Conservation (phyloP, 331 rosid species). For the Malus hybrid region DNA sequence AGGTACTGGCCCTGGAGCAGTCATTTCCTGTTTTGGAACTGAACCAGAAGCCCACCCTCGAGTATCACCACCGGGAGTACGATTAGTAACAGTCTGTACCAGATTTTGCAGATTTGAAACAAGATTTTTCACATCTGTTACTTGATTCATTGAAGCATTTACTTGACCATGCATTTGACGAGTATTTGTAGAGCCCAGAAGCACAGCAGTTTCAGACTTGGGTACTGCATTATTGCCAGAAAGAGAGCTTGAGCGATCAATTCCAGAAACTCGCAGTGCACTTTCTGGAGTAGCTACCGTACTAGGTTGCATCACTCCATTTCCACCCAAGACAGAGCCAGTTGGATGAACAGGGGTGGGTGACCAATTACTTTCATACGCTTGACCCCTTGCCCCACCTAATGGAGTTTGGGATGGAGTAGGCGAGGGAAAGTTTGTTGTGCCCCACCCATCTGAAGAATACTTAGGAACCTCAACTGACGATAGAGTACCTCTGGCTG, state of each 20-base stretch:
- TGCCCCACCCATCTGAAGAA: slow-evolving; percentile 56
- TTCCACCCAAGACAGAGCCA: slow-evolving; percentile 33
- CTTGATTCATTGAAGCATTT: slow-evolving; percentile 24
- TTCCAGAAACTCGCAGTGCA: slow-evolving; percentile 25
- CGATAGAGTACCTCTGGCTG: slow-evolving; percentile 33
- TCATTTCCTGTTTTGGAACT: slow-evolving; percentile 39
- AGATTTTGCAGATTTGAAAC: slow-evolving; percentile 57
- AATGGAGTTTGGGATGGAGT: slow-evolving; percentile 63
- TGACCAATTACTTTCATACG: slow-evolving; percentile 57
- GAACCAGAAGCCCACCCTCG: slow-evolving; percentile 56
- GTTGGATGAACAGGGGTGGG: slow-evolving; percentile 38
- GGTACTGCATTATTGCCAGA: slow-evolving; percentile 24
- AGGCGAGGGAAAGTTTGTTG: slow-evolving; percentile 89
- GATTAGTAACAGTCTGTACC: slow-evolving; percentile 37
- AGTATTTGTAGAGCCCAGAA: slow-evolving; percentile 24
- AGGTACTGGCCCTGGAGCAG: slow-evolving; percentile 14
- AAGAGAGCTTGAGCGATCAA: slow-evolving; percentile 25
- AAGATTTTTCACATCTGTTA: slow-evolving; percentile 39
- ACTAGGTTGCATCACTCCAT: slow-evolving; percentile 39
- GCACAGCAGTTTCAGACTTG: slow-evolving; percentile 20
- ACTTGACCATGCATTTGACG: slow-evolving; percentile 42
- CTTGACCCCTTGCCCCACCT: slow-evolving; percentile 42
- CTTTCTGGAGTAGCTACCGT: slow-evolving; percentile 20
- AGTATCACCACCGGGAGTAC: slow-evolving; percentile 34
- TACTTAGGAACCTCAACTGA: slow-evolving; percentile 58